A percentile compares a stretch with the other conserved stretches of the same genome.
Evolutionary conservation across 2,329 filamentous ascomycete species (phyloP).

Genomic region (Penicillium hordei): DNA sequence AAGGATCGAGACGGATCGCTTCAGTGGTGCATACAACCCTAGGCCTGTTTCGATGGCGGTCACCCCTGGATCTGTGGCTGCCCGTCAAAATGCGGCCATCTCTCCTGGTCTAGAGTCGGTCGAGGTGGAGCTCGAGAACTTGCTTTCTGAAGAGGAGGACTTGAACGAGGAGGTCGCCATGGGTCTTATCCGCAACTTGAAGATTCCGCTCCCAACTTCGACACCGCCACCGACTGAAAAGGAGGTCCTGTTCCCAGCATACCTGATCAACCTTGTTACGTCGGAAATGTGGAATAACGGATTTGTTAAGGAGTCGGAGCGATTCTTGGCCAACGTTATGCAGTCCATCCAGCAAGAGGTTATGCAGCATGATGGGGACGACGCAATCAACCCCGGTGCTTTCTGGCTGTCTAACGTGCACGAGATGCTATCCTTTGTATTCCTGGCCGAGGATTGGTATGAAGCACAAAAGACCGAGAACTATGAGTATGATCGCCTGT

Average conservation of each 20-base stretch:
- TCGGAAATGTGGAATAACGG: slow-evolving; percentile 99
- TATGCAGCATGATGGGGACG: slow-evolving; percentile 97
- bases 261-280: slow-evolving; percentile 97
- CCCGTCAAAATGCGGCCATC: slow-evolving; percentile 74
- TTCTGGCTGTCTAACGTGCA: slow-evolving; percentile 99
- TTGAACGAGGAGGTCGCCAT: slow-evolving; percentile 96
- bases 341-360: slow-evolving; percentile 99
- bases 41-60: slow-evolving; percentile 95
- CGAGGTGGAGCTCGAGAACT: slow-evolving; percentile 88
- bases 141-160: slow-evolving; percentile 91
- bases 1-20: slow-evolving; percentile 79
- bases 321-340: slow-evolving; percentile 99
- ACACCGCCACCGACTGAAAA: slow-evolving; percentile 93
- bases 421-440: slow-evolving; percentile 99
- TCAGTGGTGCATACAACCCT: slow-evolving; percentile 90
- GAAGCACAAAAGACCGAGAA: slow-evolving; percentile 99
- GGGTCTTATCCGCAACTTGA: slow-evolving; percentile 92
- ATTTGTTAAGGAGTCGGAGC: slow-evolving; percentile 98
- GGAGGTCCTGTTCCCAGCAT: slow-evolving; percentile 97
- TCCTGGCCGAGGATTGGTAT: slow-evolving; percentile 99
- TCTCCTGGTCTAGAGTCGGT: slow-evolving; percentile 82
- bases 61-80: slow-evolving; percentile 45
- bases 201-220: slow-evolving; percentile 85
- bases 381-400: slow-evolving; percentile 92
- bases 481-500: slow-evolving; percentile 93